Conservation (phyloP, 2,329 filamentous ascomycete species). For the Scedosporium apiospermum region DNA sequence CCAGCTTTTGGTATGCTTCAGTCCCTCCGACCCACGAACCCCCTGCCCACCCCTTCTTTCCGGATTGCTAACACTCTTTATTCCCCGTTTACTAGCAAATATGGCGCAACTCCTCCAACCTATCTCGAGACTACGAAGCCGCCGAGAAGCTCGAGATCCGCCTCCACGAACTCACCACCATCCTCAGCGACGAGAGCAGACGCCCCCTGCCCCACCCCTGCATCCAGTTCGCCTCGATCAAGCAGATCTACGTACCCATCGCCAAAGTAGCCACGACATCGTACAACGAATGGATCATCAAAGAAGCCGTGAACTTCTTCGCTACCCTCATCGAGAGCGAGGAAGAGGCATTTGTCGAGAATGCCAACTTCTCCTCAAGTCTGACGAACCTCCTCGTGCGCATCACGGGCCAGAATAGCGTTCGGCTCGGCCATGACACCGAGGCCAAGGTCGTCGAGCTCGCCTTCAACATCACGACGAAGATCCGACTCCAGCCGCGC, state of each 20-base stretch:
- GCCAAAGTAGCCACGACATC: conserved; percentile 81
- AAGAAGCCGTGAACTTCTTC: conserved; percentile 77
- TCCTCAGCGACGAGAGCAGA: conserved; percentile 82
- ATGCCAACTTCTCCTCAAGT: conserved; percentile 73
- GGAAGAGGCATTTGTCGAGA: conserved; percentile 89
- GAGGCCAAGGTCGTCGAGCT: conserved; percentile 87
- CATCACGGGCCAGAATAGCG: conserved; percentile 55
- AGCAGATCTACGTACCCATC: conserved; percentile 83
- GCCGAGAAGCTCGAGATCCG: conserved; percentile 53
- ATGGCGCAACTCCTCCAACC: conserved; percentile 53
- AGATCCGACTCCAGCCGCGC: conserved; percentile 80
- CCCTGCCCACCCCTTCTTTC: neutral
- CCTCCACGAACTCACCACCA: conserved; percentile 55
- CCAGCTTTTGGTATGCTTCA: conserved; percentile 43
- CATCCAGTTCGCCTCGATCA: conserved; percentile 74
- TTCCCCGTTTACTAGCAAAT: conserved; percentile 18
- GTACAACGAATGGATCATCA: conserved; percentile 77
- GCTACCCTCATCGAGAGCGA: conserved; percentile 91
- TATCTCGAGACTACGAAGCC: conserved; percentile 49
- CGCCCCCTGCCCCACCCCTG: conserved; percentile 85
- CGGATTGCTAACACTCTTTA: no score
- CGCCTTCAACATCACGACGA: conserved; percentile 91
- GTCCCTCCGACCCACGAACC: neutral
- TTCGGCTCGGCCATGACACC: conserved; percentile 67
- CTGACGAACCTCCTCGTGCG: conserved; percentile 78